These are phyloP conservation scores for Paracoccidioides lutzii DNA, from an alignment of 2,329 filamentous ascomycete species.

Conservation along the genomic window DNA sequence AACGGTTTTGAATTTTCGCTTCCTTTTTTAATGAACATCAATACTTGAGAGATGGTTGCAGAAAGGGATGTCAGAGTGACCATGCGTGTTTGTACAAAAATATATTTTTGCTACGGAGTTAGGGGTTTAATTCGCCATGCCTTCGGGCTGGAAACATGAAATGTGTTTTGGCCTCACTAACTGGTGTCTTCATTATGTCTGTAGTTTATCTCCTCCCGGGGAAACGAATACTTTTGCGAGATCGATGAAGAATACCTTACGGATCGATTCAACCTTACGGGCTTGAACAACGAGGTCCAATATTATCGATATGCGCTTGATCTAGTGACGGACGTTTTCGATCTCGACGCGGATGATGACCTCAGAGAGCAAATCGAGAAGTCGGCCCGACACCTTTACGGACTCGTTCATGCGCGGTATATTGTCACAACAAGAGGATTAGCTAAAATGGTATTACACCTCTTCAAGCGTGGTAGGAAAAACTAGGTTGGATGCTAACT, in stretches of 20 bases:
- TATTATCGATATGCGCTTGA: constrained; percentile 99
- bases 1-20: too few relatives aligned
- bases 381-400: constrained; percentile 88
- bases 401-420: constrained; percentile 88
- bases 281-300: constrained; percentile 90
- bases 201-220: constrained; percentile 93
- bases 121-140: not conserved
- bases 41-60: too few relatives aligned
- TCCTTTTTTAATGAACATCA: too few relatives aligned
- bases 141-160: not conserved
- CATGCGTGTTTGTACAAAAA: too few relatives aligned
- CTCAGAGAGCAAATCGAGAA: constrained; percentile 98
- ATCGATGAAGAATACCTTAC: constrained; percentile 98
- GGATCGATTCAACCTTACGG: constrained; percentile 94
- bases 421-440: constrained; percentile 91
- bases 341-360: constrained; percentile 96
- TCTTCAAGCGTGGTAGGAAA: not conserved
- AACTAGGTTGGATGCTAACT: not conserved
- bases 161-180: not conserved
- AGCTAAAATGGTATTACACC: constrained; percentile 70
- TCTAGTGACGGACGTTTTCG: constrained; percentile 94
- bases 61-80: too few relatives aligned
- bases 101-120: too few relatives aligned
- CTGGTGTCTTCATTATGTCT: constrained; percentile 9
- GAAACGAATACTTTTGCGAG: constrained; percentile 99